Evolutionary conservation across 2,329 filamentous ascomycete species (phyloP).

Genomic region (Clarireedia hainanense): DNA sequence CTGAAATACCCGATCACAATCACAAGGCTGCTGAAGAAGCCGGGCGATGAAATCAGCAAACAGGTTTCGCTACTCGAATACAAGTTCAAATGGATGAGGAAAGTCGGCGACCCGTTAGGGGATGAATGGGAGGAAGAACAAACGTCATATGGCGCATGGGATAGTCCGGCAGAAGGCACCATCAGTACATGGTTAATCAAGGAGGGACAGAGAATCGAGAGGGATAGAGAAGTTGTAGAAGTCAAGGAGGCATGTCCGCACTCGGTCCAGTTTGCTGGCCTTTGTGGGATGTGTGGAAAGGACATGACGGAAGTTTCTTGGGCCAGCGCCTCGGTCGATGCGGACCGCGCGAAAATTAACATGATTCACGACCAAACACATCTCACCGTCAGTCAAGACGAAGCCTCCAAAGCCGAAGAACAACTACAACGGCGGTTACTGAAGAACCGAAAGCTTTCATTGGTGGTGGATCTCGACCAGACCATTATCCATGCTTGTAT

Average conservation of each 20-base stretch:
- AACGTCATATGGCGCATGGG: slow-evolving; percentile 68
- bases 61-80: slow-evolving; percentile 79
- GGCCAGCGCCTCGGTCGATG: slow-evolving; percentile 71
- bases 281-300: slow-evolving; percentile 88
- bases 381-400: slow-evolving; percentile 73
- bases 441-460: slow-evolving; percentile 71
- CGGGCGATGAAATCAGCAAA: slow-evolving; percentile 67
- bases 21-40: slow-evolving; percentile 70
- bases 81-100: slow-evolving; percentile 72
- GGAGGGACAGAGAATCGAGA: slow-evolving; percentile 55
- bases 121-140: slow-evolving; percentile 60
- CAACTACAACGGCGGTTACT: slow-evolving; percentile 79
- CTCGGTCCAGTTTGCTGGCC: slow-evolving; percentile 80
- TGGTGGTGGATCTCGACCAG: slow-evolving; percentile 96
- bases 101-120: slow-evolving; percentile 58
- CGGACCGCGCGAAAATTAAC: slow-evolving; percentile 82
- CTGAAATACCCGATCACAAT: slow-evolving; percentile 93
- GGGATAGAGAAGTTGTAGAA: slow-evolving; percentile 55
- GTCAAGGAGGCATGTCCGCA: slow-evolving; percentile 90
- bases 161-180: slow-evolving; percentile 75
- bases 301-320: slow-evolving; percentile 92
- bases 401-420: slow-evolving; percentile 76
- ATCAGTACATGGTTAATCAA: slow-evolving; percentile 69
- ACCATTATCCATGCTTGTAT: slow-evolving; percentile 98
- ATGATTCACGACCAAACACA: slow-evolving; percentile 89